A percentile compares a stretch with the other conserved stretches of the same genome.
These are phyloP conservation scores for Solanum hybrid DNA, from an alignment of 305 asterid genomes.

Conservation along the genomic window DNA sequence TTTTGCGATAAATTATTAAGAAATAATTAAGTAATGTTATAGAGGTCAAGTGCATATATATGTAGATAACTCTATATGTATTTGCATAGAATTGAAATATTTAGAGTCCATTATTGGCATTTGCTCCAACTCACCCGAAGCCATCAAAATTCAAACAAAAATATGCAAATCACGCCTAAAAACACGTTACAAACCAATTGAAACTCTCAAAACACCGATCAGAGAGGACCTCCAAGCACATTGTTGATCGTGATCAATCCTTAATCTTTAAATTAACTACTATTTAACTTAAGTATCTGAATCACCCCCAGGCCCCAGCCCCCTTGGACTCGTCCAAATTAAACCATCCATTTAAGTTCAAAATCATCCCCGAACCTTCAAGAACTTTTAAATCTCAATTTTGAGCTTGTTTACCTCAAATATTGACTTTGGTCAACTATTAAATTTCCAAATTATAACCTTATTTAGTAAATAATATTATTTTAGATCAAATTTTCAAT, in stretches of 20 bases:
- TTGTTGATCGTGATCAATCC: background rate
- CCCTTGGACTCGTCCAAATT: background rate
- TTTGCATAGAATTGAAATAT: background rate
- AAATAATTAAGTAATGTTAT: background rate
- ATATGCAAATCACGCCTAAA: background rate
- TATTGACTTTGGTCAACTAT: background rate
- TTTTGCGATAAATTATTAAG: background rate
- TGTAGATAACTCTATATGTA: background rate
- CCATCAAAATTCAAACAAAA: background rate
- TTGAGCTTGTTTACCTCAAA: background rate
- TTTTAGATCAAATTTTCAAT: no score
- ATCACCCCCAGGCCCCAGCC: background rate
- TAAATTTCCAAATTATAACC: background rate
- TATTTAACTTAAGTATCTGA: background rate
- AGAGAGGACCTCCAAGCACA: background rate
- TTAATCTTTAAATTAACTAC: background rate
- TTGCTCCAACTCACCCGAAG: no score
- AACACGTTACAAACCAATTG: background rate
- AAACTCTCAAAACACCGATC: background rate
- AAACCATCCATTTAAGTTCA: background rate
- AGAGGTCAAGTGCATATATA: background rate
- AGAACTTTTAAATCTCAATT: background rate
- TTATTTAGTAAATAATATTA: background rate
- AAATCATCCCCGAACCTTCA: background rate
- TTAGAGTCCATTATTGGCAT: no score